Percentiles rank a stretch among this genome's conserved stretches.
Evolutionary conservation across 2,329 filamentous ascomycete genomes (phyloP).

Genomic region (Colletotrichum sansevieriae): DNA sequence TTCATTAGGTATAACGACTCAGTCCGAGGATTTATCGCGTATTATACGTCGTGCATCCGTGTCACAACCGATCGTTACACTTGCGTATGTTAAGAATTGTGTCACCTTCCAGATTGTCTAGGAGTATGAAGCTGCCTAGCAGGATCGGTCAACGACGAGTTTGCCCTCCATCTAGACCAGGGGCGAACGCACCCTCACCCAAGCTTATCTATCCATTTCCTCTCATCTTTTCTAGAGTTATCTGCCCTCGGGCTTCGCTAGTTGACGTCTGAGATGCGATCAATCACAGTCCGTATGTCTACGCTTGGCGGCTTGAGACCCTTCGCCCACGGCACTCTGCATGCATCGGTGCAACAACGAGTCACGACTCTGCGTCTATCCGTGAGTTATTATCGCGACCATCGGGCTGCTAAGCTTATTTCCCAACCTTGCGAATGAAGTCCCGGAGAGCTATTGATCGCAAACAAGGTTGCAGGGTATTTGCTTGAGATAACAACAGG

Average conservation of each 20-base stretch:
- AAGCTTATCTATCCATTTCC: not conserved
- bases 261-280: slow-evolving; percentile 10
- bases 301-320: not conserved
- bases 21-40: no score
- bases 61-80: no score
- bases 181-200: no score
- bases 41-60: no score
- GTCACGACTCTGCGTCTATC: slow-evolving; percentile 7
- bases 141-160: no score
- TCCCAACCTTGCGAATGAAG: slow-evolving; percentile 17
- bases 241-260: not conserved
- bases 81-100: no score
- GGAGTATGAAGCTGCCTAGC: no score
- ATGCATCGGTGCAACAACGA: slow-evolving; percentile 4
- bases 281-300: slow-evolving; percentile 5
- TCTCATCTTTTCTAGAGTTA: not conserved
- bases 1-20: no score
- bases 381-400: slow-evolving; percentile 12
- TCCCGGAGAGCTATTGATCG: slow-evolving; percentile 1
- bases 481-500: slow-evolving; percentile 14
- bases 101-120: no score
- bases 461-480: not conserved
- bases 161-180: no score
- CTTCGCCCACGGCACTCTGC: not conserved
- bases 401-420: slow-evolving; percentile 4